Evolutionary conservation across 345 rosid genomes (phyloP).

Genomic region (Physaria fendleri): DNA sequence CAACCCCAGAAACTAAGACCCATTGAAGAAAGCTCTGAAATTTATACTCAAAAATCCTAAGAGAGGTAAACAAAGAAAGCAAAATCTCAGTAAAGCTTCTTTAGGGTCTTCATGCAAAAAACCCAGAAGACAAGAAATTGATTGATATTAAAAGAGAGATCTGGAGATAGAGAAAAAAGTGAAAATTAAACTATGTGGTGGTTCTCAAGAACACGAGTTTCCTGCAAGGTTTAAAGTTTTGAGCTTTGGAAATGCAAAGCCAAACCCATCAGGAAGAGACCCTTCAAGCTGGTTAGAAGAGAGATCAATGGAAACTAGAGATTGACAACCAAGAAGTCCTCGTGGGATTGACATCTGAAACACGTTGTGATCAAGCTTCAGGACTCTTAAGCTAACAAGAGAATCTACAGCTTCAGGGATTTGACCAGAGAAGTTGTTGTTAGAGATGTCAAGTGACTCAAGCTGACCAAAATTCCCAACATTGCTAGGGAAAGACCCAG

Average conservation of each 20-base stretch:
- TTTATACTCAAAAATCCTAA: neutral
- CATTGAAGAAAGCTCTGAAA: constrained; percentile 35
- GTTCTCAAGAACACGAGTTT: constrained; percentile 40
- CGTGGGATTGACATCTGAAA: constrained; percentile 57
- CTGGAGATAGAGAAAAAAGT: too few species aligned
- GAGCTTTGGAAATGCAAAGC: constrained; percentile 70
- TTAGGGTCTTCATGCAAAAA: constrained; percentile 3
- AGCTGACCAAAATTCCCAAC: constrained; percentile 78
- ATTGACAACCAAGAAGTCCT: constrained; percentile 47
- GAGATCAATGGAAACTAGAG: constrained; percentile 54
- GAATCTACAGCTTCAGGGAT: constrained; percentile 71
- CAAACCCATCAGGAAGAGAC: constrained; percentile 66
- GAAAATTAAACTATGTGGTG: constrained; percentile 22
- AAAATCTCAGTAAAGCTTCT: constrained; percentile 21
- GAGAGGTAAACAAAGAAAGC: neutral
- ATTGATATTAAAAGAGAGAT: too few species aligned
- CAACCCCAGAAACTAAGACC: constrained; percentile 46
- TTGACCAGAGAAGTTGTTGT: constrained; percentile 63
- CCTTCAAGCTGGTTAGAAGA: constrained; percentile 68
- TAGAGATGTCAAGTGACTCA: constrained; percentile 61
- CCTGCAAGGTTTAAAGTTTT: constrained; percentile 57
- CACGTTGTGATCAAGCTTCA: constrained; percentile 53
- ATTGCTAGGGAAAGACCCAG: constrained; percentile 65
- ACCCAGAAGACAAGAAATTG: constrained; percentile 18
- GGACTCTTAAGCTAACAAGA: constrained; percentile 46